Conservation (phyloP, 176 grass and related monocot species). For the Avena eriantha region DNA sequence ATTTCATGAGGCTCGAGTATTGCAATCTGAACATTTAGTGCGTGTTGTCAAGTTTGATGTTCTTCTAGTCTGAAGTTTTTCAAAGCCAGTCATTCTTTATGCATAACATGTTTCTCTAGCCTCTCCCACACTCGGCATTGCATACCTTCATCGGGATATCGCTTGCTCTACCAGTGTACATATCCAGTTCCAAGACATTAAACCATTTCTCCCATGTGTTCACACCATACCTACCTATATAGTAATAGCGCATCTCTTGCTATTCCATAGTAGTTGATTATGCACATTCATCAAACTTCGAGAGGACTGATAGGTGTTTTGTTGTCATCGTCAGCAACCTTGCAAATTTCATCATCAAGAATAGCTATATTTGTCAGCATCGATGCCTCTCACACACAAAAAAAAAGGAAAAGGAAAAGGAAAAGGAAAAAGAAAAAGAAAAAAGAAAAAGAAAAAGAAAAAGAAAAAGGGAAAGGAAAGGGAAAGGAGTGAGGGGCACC, state of each 20-base stretch:
- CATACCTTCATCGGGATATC: background rate
- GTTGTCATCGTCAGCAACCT: background rate
- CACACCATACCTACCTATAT: constrained; percentile 8
- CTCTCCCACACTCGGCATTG: background rate
- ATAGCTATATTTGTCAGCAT: background rate
- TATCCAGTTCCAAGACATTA: background rate
- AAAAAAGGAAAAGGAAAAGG: background rate
- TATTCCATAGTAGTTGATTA: background rate
- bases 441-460: no score
- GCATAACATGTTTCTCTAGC: background rate
- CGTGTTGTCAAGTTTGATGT: background rate
- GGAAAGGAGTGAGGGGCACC: no score
- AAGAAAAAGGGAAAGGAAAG: no score
- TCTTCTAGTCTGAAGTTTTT: constrained; percentile 13
- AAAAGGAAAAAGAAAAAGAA: background rate
- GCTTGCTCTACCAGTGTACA: background rate
- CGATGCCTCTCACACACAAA: background rate
- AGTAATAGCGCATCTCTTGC: background rate
- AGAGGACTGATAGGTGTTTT: background rate
- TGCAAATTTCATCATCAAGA: background rate
- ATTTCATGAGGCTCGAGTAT: background rate
- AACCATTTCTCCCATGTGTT: background rate
- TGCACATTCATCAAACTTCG: background rate
- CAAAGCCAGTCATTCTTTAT: background rate
- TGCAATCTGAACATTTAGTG: constrained; percentile 10